These are phyloP conservation scores for Colletotrichum somersetense DNA, from an alignment of 2,329 filamentous ascomycete species.

Conservation along the genomic window DNA sequence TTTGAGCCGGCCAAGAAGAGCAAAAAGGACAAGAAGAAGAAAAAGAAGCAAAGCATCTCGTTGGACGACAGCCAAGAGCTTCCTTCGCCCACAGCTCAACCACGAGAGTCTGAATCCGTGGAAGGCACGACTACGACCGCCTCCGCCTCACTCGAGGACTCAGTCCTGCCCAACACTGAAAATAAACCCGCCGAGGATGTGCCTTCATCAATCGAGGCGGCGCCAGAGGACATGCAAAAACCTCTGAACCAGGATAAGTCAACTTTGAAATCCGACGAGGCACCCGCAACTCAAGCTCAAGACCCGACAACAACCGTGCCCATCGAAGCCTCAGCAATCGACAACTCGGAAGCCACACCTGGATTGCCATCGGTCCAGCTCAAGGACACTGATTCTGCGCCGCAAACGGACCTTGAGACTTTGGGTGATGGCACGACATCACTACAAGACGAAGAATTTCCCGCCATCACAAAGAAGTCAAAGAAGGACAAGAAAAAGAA, in stretches of 20 bases:
- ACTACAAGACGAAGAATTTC: constrained; percentile 43
- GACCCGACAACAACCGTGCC: not conserved
- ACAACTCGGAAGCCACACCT: not conserved
- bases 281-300: not conserved
- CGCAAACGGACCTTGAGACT: constrained; percentile 18
- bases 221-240: not conserved
- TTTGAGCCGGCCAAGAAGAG: constrained; percentile 33
- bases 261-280: not conserved
- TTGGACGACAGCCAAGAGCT: constrained; percentile 24
- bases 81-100: not conserved
- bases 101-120: not conserved
- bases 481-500: constrained; percentile 52
- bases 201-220: not conserved
- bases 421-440: constrained; percentile 40
- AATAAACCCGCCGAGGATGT: not conserved
- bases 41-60: constrained; percentile 41
- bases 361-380: not conserved
- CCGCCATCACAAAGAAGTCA: constrained; percentile 45
- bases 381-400: not conserved
- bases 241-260: not conserved
- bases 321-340: not conserved
- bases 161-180: constrained; percentile 7
- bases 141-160: constrained; percentile 7
- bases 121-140: constrained; percentile 1
- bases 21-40: constrained; percentile 52